Evolutionary conservation across 345 rosid genomes (phyloP), one percentile per base, ranked within the genome.

Genomic region (Gossypium thurberi): DNA sequence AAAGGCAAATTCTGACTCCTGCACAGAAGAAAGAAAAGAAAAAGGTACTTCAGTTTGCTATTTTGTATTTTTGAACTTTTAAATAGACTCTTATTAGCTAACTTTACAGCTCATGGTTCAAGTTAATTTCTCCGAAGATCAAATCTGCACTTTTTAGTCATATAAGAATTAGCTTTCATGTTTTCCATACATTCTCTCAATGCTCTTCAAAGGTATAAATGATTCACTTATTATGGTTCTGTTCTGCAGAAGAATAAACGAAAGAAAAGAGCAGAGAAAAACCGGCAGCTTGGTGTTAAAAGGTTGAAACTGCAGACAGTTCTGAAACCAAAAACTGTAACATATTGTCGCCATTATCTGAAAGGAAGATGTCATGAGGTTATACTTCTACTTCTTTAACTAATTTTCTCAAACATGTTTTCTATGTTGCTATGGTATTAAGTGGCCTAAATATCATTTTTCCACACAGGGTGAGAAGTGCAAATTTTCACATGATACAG

Each of bases 291-390:
- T 75, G 98, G 97, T n/a, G 91, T 92, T 69, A 88, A 86, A 75
- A 87, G 93, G 85, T 75, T 92, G 81, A 95, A 89, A 80, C 79
- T 95, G 72, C 87, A 77, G 57, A 78, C 90, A 46, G 85, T 87
- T 68, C 69, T 87, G 77, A 89, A 81, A 75, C 91, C 87, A 23
- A 87, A 88, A 78, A 69, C 89, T 57, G 82, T 89, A 53, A 59
- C 60, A 14, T 70, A 79, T 81, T 94, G 97, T 77, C 93, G 88
- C 52, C 98, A 92, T 76, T 90, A 80, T 84, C 82, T 90, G 74
- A 79, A 69, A 63, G 97, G 98, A 47, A 88, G 90, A 85, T 94
- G 97, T 78, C 75, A 84, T 6, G 91, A 92, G 97, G 98, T 92
- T 46, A 50, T 81, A 4, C 62, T 43, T 56, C 13, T 4, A 56